These are phyloP conservation scores for Russula ochroleuca DNA, from an alignment of 768 basidiomycete species.

Conservation along the genomic window DNA sequence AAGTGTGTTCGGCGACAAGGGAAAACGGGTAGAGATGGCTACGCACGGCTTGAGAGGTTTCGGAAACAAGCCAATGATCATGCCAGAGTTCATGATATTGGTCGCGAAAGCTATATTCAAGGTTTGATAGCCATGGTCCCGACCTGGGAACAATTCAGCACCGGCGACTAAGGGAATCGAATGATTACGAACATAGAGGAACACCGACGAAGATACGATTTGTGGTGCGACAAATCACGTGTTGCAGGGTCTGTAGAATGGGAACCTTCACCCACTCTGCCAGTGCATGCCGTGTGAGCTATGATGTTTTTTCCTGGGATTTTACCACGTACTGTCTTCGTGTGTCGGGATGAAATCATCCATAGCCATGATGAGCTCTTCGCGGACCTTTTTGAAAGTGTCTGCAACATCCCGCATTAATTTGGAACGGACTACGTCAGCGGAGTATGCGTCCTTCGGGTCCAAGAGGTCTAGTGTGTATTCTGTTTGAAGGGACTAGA, in stretches of 20 bases:
- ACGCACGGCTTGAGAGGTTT: neutral
- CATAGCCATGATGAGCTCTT: neutral
- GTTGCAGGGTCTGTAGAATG: neutral
- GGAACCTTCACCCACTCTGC: neutral
- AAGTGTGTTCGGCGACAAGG: neutral
- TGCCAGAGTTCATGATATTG: neutral
- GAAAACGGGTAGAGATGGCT: neutral
- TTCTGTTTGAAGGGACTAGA: neutral
- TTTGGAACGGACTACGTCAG: neutral
- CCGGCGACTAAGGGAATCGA: too few species aligned
- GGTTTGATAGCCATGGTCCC: neutral
- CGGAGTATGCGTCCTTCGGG: neutral
- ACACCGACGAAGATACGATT: neutral
- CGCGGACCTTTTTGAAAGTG: neutral
- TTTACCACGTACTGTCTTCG: neutral
- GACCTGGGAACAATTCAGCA: neutral
- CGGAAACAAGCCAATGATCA: neutral
- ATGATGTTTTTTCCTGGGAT: neutral
- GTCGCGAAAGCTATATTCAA: neutral
- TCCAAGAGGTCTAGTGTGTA: neutral
- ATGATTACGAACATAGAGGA: neutral
- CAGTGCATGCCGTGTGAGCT: neutral
- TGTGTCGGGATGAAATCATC: neutral
- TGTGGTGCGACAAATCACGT: neutral
- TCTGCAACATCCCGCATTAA: neutral